Percentiles rank a stretch among this genome's conserved stretches.
Evolutionary conservation across 768 basidiomycete genomes (phyloP).

Genomic region (Exidia glandulosa): DNA sequence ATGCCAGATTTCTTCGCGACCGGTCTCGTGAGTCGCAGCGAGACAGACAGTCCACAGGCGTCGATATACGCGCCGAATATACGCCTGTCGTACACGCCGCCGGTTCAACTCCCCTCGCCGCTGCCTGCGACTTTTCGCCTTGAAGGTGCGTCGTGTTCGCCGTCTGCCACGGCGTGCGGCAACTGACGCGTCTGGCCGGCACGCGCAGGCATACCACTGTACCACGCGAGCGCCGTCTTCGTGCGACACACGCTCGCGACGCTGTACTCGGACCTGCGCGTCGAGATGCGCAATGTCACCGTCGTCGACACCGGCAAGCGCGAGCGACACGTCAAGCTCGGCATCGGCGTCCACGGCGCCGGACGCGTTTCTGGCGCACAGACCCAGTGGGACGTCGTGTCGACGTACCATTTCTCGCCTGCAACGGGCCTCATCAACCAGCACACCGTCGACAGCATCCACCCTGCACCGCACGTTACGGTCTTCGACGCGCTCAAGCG

Average conservation of each 20-base stretch:
- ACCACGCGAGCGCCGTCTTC: slow-evolving; percentile 58
- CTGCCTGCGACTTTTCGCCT: slow-evolving; percentile 59
- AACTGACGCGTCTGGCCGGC: background rate
- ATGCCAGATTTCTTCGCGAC: slow-evolving; percentile 60
- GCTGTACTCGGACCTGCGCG: slow-evolving; percentile 52
- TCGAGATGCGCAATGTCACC: slow-evolving; percentile 42
- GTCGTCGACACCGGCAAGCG: slow-evolving; percentile 22
- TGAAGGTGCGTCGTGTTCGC: slow-evolving; percentile 40
- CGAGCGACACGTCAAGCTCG: slow-evolving; percentile 49
- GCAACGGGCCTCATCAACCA: slow-evolving; percentile 47
- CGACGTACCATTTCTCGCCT: slow-evolving; percentile 66
- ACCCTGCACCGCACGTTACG: slow-evolving; percentile 62
- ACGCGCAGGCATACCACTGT: slow-evolving; percentile 59
- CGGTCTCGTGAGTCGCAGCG: slow-evolving; percentile 46
- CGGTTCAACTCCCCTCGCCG: slow-evolving; percentile 50
- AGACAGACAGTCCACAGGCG: slow-evolving; percentile 9
- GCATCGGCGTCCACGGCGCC: slow-evolving; percentile 43
- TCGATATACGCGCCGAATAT: slow-evolving; percentile 50
- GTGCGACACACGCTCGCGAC: slow-evolving; percentile 67
- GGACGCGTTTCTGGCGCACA: slow-evolving; percentile 51
- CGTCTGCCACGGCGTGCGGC: background rate
- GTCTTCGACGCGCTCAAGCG: slow-evolving; percentile 48
- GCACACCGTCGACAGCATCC: slow-evolving; percentile 65
- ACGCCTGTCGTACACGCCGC: slow-evolving; percentile 58
- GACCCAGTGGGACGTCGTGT: slow-evolving; percentile 69